Base-by-base conservation (phyloP, 169 alveolate genomes). In the Fabrea salina region DNA sequence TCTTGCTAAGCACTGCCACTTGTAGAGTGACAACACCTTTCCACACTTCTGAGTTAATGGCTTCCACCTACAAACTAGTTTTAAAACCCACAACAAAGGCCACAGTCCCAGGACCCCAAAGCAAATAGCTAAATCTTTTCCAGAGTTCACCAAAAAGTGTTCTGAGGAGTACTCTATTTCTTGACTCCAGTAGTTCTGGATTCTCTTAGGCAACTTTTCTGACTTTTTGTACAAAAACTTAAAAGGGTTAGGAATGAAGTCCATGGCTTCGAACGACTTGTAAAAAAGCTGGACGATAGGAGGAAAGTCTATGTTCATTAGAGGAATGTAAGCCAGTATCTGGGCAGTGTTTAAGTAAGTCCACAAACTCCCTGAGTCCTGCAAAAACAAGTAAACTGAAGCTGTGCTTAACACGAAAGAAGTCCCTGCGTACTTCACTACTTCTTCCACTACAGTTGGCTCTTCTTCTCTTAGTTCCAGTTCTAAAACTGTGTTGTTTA, bases 261-360 rank as follows among this genome's bases (percentile, higher is more conserved):
- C n/a, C n/a, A n/a, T n/a, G n/a, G n/a, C n/a, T n/a, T n/a, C n/a
- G n/a, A n/a, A n/a, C n/a, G n/a, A n/a, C n/a, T n/a, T 25, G 3
- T 22, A 32, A 58, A 27, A 58, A 6, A 30, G 8, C 19, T 58
- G 33, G 33, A 58, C 49, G 33, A 7, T 58, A 4, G 22, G 43
- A 58, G 71, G 71, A 32, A 58, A 30, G 19, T 11, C 71, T n/a
- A 58, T 58, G 33, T 58, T 58, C 33, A 22, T 27, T 6, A 58
- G 32, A 3, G 43, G 71, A 0, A 32, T 27, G 4, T 22, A 58
- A 19, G 71, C 35, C 71, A 58, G 5, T n/a, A 58, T 4, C 32
- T 11, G 49, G 0, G 33, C 33, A 1, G n/a, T 25, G 33, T 25
- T 58, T n/a, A 58, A 22, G 3, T 25, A 25, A 0, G 43, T 58